phyloP scores from a whole-genome alignment of 2,329 filamentous ascomycete genomes.

The Epichloe sp. region DNA sequence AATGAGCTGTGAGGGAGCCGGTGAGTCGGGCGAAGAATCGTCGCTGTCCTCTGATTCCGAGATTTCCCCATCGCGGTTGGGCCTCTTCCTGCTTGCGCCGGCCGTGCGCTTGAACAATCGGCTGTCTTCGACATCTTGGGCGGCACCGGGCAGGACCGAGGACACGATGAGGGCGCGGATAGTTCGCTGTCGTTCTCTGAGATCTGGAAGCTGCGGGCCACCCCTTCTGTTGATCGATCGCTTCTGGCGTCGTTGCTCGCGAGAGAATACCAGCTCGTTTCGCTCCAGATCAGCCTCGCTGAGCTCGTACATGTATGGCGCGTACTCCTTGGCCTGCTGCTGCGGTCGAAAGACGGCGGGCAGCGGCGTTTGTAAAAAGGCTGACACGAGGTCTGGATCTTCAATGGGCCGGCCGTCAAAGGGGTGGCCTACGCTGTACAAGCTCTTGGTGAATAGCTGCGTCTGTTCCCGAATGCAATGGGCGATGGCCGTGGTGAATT shows the following conservation, averaged over 20 bases:
- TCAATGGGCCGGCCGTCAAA: slow-evolving; percentile 92
- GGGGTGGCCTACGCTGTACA: slow-evolving; percentile 86
- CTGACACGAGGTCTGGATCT: slow-evolving; percentile 74
- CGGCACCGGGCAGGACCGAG: slow-evolving; percentile 80
- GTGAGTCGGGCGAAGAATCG: slow-evolving; percentile 76
- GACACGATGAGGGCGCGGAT: slow-evolving; percentile 88
- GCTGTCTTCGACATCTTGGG: slow-evolving; percentile 66
- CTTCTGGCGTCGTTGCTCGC: slow-evolving; percentile 90
- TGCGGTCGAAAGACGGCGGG: slow-evolving; percentile 76
- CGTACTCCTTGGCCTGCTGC: slow-evolving; percentile 87
- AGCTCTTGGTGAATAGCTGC: slow-evolving; percentile 83
- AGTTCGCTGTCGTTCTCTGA: slow-evolving; percentile 87
- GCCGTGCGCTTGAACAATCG: slow-evolving; percentile 71
- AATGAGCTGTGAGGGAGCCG: slow-evolving; percentile 57
- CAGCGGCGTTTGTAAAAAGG: slow-evolving; percentile 77
- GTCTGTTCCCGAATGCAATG: slow-evolving; percentile 95
- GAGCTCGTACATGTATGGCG: slow-evolving; percentile 86
- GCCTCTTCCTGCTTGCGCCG: slow-evolving; percentile 44
- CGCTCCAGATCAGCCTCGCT: slow-evolving; percentile 81
- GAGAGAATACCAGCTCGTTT: slow-evolving; percentile 82
- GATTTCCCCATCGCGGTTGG: slow-evolving; percentile 48
- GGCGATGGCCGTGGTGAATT: slow-evolving; percentile 94
- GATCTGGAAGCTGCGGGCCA: slow-evolving; percentile 84
- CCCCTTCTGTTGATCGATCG: slow-evolving; percentile 87
- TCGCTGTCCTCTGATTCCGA: slow-evolving; percentile 90